Evolutionary conservation across 2,329 filamentous ascomycete genomes (phyloP).

Genomic region (Gnomoniopsis smithogilvyi): DNA sequence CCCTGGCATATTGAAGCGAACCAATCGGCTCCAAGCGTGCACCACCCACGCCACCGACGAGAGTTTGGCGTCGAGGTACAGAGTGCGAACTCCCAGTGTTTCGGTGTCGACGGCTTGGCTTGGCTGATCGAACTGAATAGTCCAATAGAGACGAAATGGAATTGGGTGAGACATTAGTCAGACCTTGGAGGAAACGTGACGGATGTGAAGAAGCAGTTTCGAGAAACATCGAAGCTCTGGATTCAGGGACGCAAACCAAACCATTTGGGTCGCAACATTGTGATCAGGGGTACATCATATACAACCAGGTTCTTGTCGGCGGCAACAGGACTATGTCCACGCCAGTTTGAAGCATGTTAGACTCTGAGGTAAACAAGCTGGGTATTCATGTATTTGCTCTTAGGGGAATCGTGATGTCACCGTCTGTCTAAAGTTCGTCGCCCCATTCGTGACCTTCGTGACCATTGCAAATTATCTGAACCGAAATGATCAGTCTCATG

Average conservation of each 20-base stretch:
- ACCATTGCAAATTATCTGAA: background rate
- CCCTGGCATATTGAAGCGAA: background rate
- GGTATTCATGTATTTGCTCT: conserved; percentile 6
- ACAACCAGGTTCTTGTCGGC: background rate
- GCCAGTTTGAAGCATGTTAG: background rate
- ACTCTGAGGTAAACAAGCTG: background rate
- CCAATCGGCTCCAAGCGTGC: background rate
- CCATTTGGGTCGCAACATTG: background rate
- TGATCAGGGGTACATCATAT: conserved; percentile 5
- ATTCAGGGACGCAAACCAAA: background rate
- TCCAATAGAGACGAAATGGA: background rate
- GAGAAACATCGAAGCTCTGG: background rate
- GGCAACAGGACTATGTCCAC: conserved; percentile 2
- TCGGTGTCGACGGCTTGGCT: background rate
- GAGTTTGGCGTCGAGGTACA: background rate
- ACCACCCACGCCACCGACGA: background rate
- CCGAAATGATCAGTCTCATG: background rate
- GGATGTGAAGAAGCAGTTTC: background rate
- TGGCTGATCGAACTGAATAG: background rate
- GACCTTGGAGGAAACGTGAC: background rate
- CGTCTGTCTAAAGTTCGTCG: conserved; percentile 5
- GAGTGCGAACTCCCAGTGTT: background rate
- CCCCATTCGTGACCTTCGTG: background rate
- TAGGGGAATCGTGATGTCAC: conserved; percentile 16
- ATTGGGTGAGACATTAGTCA: background rate